Base-by-base conservation (phyloP, 768 basidiomycete species). In the Hirschioporus abietinus region DNA sequence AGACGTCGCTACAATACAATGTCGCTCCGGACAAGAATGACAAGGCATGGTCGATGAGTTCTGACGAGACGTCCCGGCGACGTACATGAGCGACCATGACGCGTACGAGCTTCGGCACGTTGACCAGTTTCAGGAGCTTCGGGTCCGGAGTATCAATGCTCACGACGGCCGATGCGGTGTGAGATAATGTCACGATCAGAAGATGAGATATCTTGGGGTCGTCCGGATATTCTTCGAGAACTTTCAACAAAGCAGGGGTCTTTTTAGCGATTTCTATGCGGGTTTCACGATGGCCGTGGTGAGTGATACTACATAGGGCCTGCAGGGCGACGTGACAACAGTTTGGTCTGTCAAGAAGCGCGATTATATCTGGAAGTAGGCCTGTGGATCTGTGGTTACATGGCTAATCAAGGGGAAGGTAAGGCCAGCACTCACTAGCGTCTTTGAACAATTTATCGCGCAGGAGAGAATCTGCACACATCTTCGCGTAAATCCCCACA, bases 401-500 rank as follows among this genome's bases (percentile, higher is more conserved):
- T 26, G 18, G 20, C 34, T 35, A 57, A 57, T 4, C 20, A 35
- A 18, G 4, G 5, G 30, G 27, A 59, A 58, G 36, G 35, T 63
- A 2, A 61, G 34, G 1, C 30, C 17, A n/a, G 24, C 18, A 17
- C 27, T 18, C 60, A 68, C 4, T 65, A 88, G 88, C 88, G 79
- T 81, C 81, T 36, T 82, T 77, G 69, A 87, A 82, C 18, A 90
- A 76, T 67, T 85, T 84, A 73, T 88, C 83, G 20, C 89, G 78
- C 65, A 89, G 73, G 42, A 89, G 77, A 1, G 85, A 79, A 72
- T 89, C 88, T 0, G 78, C 80, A 35, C 81, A 88, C 84, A 89
- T 86, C 70, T 85, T 86, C 18, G 87, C 82, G 68, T 83, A 88
- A 62, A 90, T 85, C 8, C 83, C 85, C 8, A 87, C 78, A 59